Evolutionary conservation across 169 alveolate species (phyloP), one percentile per base, ranked within the genome.

Genomic region (Eimeria tenella): DNA sequence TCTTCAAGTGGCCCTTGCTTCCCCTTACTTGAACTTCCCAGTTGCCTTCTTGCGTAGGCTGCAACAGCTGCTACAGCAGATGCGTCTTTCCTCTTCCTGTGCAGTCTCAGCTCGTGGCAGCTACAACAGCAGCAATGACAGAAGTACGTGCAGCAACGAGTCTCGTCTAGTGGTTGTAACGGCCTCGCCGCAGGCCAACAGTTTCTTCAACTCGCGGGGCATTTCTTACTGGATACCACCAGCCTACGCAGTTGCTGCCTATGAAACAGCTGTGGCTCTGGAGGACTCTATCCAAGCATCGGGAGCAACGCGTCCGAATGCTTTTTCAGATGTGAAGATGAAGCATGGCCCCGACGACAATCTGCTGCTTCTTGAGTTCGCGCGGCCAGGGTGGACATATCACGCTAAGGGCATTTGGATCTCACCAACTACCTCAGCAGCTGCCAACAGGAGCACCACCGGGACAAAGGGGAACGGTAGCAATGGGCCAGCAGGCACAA

Each of bases 151-250:
- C 93, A 87, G 60, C 74, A 53, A 23, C 50, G 58, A 74, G 13
- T n/a, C 68, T 7, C 75, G 83, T 4, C 42, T 92, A 0, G 81
- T 53, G 86, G 91, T 92, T 5, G 31, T 92, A 0, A 84, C 90
- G 13, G 95, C 95, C 13, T 55, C 93, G 4, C 95, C 95, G 2
- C 73, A 79, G 79, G 95, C 95, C 17, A 92, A 92, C 15, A 92
- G 95, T 21, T 92, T 92, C 53, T 81, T 52, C 55, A 79, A 56
- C 49, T 81, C 93, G 11, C 79, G 63, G 19, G 95, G 95, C 5
- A 49, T 92, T 6, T 81, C 93, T 9, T 70, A 19, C 5, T 81
- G 56, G 21, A 92, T 92, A 21, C 95, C 95, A 1, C 23, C 77
- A 4, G 91, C 79, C 77, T 83, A 31, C 65, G 55, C 79, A 4